Base-by-base conservation (phyloP, 371 early-diverging fungal genomes). In the Mortierella sp. region DNA sequence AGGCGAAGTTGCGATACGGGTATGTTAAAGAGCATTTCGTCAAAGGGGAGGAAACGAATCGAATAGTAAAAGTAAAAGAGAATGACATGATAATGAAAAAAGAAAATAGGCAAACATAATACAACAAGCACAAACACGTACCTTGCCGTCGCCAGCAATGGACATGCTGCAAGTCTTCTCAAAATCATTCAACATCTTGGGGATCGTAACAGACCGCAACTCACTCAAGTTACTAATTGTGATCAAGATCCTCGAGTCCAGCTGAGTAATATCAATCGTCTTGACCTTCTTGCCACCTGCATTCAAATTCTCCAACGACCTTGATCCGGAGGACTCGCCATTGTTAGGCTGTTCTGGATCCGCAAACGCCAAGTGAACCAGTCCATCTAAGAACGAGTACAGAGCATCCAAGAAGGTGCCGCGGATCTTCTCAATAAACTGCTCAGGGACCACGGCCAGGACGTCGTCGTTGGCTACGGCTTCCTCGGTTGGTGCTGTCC, bases 201-300 rank as follows among this genome's bases (percentile, higher is more conserved):
- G 94, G 27, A 98, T 90, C 11, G 95, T 93, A 48, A 88, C 89
- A 18, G 89, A 82, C 8, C 93, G 88, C 77, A 97, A 90, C 75
- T 94, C 95, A 1, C 92, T 91, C 83, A 98, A 83, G 77, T 97
- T 97, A 83, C 95, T 94, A 51, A 97, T 90, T 1, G 96, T 94
- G 65, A 96, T 90, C 80, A 98, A 89, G 41, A 95, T 89, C 46
- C 96, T 92, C 11, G 93, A 88, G 76, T 95, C 95, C 93, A 89
- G 60, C 60, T 75, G 68, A 11, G 72, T 78, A 58, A 76, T 60
- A 48, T 80, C 77, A 68, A 76, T 76, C 51, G 51, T 60, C 56
- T 76, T 80, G 54, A 63, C 41, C 44, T 55, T 74, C 63, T 74
- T 75, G 74, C 54, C 74, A 29, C 41, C 60, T 11, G n/a, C 68